Evolutionary conservation across 2,329 filamentous ascomycete species (phyloP), one percentile per base, ranked within the genome.

Genomic region (Metarhizium rileyi): DNA sequence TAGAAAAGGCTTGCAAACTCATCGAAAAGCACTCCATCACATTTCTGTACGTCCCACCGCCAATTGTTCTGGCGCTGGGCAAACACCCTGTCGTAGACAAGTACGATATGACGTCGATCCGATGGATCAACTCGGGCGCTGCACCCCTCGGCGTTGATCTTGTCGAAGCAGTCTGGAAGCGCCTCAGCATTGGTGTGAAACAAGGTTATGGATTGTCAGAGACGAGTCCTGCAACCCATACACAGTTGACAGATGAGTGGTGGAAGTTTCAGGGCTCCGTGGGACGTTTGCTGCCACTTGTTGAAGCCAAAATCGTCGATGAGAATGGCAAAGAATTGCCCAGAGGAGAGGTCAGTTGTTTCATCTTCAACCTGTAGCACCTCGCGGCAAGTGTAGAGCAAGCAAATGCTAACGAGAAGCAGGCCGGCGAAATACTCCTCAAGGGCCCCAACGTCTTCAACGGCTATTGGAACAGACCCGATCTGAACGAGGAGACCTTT

Each of bases 171-270:
- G 79, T 93, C 3, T 87, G 87, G 72, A 67, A 78, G 20, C 80
- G 90, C 7, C 79, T 93, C 51, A 81, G 81, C 47, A 75, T 94
- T 20, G 84, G 84, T 2, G 81, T 95, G 53, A 96, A 95, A 73
- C 91, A 97, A 68, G 90, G 87, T 18, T 97, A 95, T 62, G 91
- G 91, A 0, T 75, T 97, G 5, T 89, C 83, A 5, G 91, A 97
- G 70, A 94, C 89, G 14, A 84, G 84, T 25, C 90, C 90, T 0
- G 85, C 82, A 0, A 87, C 87, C 0, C 84, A 89, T 57, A 80
- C 80, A 9, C 87, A 90, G 66, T 70, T 76, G 7, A 84, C 87
- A 73, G 78, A 81, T 33, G 83, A 88, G 56, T 96, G 90, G 88
- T 72, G 81, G 53, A 81, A 76, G 46, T 81, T 78, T 44, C 83